phyloP scores from a whole-genome alignment of 495 filamentous ascomycete genomes.

The Sphaerosporella brunnea region DNA sequence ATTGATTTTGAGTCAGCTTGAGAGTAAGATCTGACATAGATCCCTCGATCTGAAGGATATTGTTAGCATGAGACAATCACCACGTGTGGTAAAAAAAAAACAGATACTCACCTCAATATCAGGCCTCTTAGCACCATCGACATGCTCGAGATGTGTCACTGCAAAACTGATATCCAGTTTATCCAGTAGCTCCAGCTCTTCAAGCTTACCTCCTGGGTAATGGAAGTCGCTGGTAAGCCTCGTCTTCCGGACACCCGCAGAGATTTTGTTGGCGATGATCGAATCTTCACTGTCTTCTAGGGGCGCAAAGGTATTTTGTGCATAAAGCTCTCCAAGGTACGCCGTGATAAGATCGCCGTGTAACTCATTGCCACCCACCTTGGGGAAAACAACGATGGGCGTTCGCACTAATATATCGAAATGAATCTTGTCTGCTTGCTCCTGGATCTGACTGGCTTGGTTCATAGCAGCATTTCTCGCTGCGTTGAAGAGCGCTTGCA shows the following conservation, averaged over 20 bases:
- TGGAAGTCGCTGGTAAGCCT: slow-evolving; percentile 78
- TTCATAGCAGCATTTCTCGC: slow-evolving; percentile 88
- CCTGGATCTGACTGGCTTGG: slow-evolving; percentile 80
- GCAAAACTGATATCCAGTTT: slow-evolving; percentile 87
- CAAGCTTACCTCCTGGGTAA: slow-evolving; percentile 46
- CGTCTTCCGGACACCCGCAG: slow-evolving; percentile 80
- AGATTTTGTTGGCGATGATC: slow-evolving; percentile 69
- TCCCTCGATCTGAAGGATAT: slow-evolving; percentile 43
- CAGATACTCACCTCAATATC: slow-evolving; percentile 46
- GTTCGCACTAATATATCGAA: slow-evolving; percentile 88
- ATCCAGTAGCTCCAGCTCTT: slow-evolving; percentile 90
- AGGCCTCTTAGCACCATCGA: slow-evolving; percentile 54
- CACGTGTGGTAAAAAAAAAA: no score
- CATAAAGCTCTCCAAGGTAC: slow-evolving; percentile 92
- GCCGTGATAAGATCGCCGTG: slow-evolving; percentile 61
- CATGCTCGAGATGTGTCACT: slow-evolving; percentile 77
- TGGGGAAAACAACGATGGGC: slow-evolving; percentile 85
- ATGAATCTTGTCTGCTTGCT: slow-evolving; percentile 72
- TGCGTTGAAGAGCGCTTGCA: slow-evolving; percentile 98
- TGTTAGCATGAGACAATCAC: slow-evolving; percentile 7
- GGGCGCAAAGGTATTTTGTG: slow-evolving; percentile 74
- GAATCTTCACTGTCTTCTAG: slow-evolving; percentile 53
- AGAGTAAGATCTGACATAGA: slow-evolving; percentile 84
- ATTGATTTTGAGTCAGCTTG: slow-evolving; percentile 70
- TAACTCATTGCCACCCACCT: slow-evolving; percentile 36